Base-by-base conservation (phyloP, 2,329 filamentous ascomycete genomes). In the Fusarium nygamai region DNA sequence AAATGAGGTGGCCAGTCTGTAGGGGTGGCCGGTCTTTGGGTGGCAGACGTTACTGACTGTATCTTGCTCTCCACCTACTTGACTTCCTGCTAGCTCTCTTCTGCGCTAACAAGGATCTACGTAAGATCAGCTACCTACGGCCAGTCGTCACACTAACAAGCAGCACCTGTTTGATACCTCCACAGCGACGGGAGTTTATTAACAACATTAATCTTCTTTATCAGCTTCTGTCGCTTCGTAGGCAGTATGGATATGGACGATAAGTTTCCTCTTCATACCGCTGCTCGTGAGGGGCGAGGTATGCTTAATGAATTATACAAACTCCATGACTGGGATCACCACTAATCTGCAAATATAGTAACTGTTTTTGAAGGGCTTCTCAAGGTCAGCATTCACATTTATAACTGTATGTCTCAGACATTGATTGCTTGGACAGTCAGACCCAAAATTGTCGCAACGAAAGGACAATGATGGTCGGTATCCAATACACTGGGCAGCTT, bases 401-500 rank as follows among this genome's bases (percentile, higher is more conserved):
- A 22, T 13, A 31, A 54, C 14, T 31, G 11, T 8, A 43, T 27
- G n/a, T 14, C 22, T 41, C 22, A 59, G 14, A 29, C 31, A 36
- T 44, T 70, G 6, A 70, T 44, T 8, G 39, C 6, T 22, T n/a
- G 31, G 17, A 38, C 63, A 96, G 92, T 91, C 92, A 75, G 95
- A 97, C 79, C 92, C 93, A 6, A 95, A 93, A 78, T 89, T 97
- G 44, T 92, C 94, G 33, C 87, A 85, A 53, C 83, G 83, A 66
- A 90, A 91, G 78, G 96, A 99, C 79, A 92, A 94, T 56, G 96
- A 99, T 82, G 94, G 94, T 22, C 93, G 96, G 50, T 89, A 98
- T 43, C 92, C 96, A 6, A 91, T 98, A 65, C 96, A 99, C 86
- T 99, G 96, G 96, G 96, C 96, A 0, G 90, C 91, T 5, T 96